A percentile compares a stretch with the other conserved stretches of the same genome.
These are phyloP conservation scores for Quercus glauca DNA, from an alignment of 306 rosid genomes.

Conservation along the genomic window DNA sequence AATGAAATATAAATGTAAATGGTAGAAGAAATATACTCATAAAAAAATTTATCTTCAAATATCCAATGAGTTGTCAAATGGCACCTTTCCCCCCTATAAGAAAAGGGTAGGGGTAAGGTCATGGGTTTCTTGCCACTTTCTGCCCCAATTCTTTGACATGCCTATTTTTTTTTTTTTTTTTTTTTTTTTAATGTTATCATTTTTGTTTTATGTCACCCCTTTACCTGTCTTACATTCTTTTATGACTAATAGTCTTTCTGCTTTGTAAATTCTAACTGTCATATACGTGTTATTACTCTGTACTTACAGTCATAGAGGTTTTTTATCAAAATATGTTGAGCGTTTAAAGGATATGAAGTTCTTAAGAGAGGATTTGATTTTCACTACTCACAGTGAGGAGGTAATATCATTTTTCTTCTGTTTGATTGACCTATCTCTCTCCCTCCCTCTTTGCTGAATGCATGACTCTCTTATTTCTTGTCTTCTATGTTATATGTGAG, in stretches of 20 bases:
- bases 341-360: conserved; percentile 78
- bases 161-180: no score
- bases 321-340: conserved; percentile 64
- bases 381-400: conserved; percentile 89
- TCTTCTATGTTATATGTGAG: neutral
- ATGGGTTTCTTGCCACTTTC: conserved; percentile 32
- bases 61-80: no score
- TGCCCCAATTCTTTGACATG: neutral
- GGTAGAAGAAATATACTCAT: neutral
- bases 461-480: neutral
- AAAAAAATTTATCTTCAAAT: neutral
- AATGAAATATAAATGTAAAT: neutral
- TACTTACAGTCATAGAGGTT: conserved; percentile 78
- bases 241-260: neutral
- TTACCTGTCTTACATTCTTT: neutral
- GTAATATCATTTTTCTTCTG: conserved; percentile 36
- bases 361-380: conserved; percentile 83
- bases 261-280: conserved; percentile 4
- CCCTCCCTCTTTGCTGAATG: no score
- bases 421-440: neutral
- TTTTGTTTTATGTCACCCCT: neutral
- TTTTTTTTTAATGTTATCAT: neutral
- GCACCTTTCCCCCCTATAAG: no score
- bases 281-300: conserved; percentile 16
- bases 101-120: conserved; percentile 64